Evolutionary conservation across 768 basidiomycete genomes (phyloP), one percentile per base, ranked within the genome.

Genomic region (Mrakia gelida): DNA sequence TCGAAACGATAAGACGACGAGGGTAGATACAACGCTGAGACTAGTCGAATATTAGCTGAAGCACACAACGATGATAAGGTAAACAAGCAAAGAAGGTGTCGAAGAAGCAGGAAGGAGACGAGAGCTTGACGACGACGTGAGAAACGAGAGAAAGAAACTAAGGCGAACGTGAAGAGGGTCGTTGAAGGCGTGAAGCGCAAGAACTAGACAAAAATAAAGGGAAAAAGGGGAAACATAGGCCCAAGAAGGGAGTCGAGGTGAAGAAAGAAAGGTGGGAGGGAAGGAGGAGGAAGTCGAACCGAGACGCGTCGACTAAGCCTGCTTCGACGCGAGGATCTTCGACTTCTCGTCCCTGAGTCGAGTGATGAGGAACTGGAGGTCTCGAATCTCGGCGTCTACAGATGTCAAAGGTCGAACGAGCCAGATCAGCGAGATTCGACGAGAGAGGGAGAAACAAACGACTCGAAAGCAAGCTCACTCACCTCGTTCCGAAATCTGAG

Each of bases 211-310:
- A 18, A 63, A 23, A 21, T 10, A 30, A 16, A 34, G 13, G 23
- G 59, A 10, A 45, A 13, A 45, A 45, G 45, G 11, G 41, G 41
- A 43, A 5, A 45, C 45, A 45, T 45, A 15, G 11, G 5, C 45
- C 45, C 28, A n/a, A 28, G 59, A 61, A 62, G n/a, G 91, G 92
- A 90, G 92, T 92, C 10, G 94, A 82, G 71, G 92, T 86, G 13
- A 86, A 83, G 78, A 72, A 80, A 80, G 49, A 80, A 80, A n/a
- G n/a, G n/a, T n/a, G n/a, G n/a, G 70, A 81, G 72, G 34, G 80
- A 72, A 28, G 28, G 30, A 32, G 9, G 34, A 38, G 18, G 11
- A 34, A 65, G 34, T n/a, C 62, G n/a, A 67, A 30, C 7, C 28
- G 0, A 26, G n/a, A 59, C 59, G 59, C 59, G 59, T 28, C 65